Base-by-base conservation (phyloP, 2,329 filamentous ascomycete species). In the Phialophora tarda region DNA sequence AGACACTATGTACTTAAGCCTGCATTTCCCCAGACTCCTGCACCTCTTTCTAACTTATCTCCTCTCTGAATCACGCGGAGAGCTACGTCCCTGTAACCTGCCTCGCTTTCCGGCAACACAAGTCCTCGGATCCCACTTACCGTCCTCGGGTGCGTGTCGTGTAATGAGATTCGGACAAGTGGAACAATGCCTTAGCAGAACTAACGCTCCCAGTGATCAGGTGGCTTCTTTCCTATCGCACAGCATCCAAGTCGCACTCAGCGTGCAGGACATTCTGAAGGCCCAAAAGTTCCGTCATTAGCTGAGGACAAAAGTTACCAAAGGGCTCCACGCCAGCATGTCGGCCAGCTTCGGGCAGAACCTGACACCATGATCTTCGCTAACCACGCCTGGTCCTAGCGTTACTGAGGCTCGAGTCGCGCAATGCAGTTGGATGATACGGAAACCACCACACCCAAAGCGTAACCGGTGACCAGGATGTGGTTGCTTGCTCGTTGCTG, bases 261-360 rank as follows among this genome's bases (percentile, higher is more conserved):
- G 48, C 48, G 48, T 23, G 23, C 24, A 17, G 11, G 48, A 26
- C 48, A 8, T 51, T 28, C 48, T 26, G 48, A 51, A 14, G 8
- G 23, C 6, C 48, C 48, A 51, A 51, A 51, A 51, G 48, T 51
- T 28, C 48, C 24, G n/a, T 14, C 14, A 21, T 28, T 28, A 51
- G 23, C 10, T 12, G 11, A 11, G 23, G 48, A 26, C 48, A 51
- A 51, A 51, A 51, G 48, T 28, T 28, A 51, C 21, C 48, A 51
- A 51, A 51, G 24, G 38, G 53, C 28, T 24, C n/a, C 23, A 30
- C 17, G 10, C 14, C 47, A 21, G 23, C 12, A 28, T 47, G 24
- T 28, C 57, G 57, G 57, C 41, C 59, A 61, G 48, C 59, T 51
- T 61, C 59, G 59, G 38, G 59, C 48, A 60, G 28, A 11, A 28